Evolutionary conservation across 768 basidiomycete species (phyloP).

Genomic region (Suillus discolor): DNA sequence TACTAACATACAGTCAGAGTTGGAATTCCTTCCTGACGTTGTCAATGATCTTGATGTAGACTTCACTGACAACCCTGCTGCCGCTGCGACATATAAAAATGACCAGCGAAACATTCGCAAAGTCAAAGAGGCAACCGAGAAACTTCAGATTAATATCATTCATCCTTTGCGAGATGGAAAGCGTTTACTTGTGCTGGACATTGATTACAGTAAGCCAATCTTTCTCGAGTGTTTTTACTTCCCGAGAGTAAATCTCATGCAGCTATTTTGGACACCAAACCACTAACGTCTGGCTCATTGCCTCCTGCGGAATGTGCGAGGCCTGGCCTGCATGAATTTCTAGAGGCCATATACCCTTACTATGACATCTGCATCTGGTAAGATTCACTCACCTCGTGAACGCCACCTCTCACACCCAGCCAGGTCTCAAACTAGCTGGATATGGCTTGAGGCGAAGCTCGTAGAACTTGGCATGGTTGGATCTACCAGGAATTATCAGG

Average conservation of each 20-base stretch:
- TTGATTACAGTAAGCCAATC: conserved; percentile 74
- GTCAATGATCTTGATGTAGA: conserved; percentile 85
- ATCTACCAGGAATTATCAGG: conserved; percentile 68
- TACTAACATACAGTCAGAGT: conserved; percentile 39
- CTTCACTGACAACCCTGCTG: conserved; percentile 61
- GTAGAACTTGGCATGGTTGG: conserved; percentile 88
- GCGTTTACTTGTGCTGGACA: conserved; percentile 81
- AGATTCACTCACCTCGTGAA: conserved; percentile 3
- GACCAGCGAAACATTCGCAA: conserved; percentile 84
- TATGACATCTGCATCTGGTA: conserved; percentile 94
- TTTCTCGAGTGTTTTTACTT: neutral
- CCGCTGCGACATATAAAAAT: conserved; percentile 62
- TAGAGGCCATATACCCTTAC: conserved; percentile 75
- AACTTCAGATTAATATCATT: conserved; percentile 70
- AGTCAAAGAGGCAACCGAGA: conserved; percentile 70
- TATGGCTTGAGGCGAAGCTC: conserved; percentile 87
- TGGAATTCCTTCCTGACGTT: conserved; percentile 68
- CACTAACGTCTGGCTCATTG: conserved; percentile 77
- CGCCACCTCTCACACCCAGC: neutral
- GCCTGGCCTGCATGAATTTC: conserved; percentile 81
- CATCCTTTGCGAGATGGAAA: conserved; percentile 77
- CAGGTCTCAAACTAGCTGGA: conserved; percentile 87
- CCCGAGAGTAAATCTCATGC: conserved; percentile 13
- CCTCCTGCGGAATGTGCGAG: conserved; percentile 83
- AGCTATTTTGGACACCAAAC: conserved; percentile 88